Evolutionary conservation across 371 early-diverging fungal species (phyloP), one percentile per base, ranked within the genome.

Genomic region (Funneliformis caledonium): DNA sequence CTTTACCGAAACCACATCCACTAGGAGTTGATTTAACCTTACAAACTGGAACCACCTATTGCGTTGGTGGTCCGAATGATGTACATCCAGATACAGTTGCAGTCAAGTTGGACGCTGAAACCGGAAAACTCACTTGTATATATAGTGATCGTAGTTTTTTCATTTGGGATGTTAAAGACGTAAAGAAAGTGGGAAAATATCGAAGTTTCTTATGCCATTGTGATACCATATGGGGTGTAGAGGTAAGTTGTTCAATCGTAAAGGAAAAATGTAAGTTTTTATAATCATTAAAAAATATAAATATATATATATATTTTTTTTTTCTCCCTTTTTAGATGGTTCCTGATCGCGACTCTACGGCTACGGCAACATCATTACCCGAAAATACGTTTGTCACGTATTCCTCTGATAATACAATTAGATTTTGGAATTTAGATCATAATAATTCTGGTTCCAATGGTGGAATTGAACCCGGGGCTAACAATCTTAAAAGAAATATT

Each of bases 151-250:
- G 89, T 26, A 93, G 93, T 80, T 74, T 95, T 9, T 89, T 89
- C 78, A 86, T 95, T 12, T 95, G 95, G 95, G 92, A 95, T 81
- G 89, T 94, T 26, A 84, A 80, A n/a, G 92, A 94, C 80, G 60
- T 87, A 37, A 87, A 88, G 62, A 88, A 91, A 78, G 87, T 92
- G n/a, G 88, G 87, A 22, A 89, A 92, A 52, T 90, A 89, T 52
- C 81, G 92, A 68, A 94, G 91, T 78, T 92, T 93, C 73, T 81
- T 94, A 14, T 91, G 85, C 75, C 96, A 96, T 73, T 91, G 92
- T 61, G 95, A 93, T 80, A 93, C 94, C 83, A 90, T 96, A 4
- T 96, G 96, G 96, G 95, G 94, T 16, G 91, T 92, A 22, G 94
- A 96, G 91, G 93, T 94, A 88, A 80, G 74, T 12, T 14, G 37